phyloP scores from a whole-genome alignment of 176 grass and related monocot genomes.

The Carex scoparia region DNA sequence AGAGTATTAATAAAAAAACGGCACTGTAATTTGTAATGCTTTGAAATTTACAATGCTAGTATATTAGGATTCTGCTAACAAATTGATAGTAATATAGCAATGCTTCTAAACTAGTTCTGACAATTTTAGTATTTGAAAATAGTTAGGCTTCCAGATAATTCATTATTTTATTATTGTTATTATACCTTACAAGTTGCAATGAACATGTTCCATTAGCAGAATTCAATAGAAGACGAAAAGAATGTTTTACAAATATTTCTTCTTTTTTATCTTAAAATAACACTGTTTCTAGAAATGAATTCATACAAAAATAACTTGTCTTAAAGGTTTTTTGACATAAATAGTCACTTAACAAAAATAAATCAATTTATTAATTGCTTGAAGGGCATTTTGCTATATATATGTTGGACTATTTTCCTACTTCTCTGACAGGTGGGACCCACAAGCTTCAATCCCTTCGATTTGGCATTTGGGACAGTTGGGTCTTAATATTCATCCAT shows the following conservation, averaged over 20 bases:
- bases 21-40: background rate
- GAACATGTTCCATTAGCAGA: background rate
- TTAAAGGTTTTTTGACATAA: background rate
- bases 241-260: background rate
- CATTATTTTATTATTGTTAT: background rate
- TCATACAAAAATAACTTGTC: background rate
- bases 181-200: background rate
- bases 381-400: background rate
- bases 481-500: background rate
- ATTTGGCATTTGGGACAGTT: background rate
- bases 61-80: background rate
- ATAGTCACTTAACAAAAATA: background rate
- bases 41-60: background rate
- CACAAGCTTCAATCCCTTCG: background rate
- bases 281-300: background rate
- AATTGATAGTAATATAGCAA: background rate
- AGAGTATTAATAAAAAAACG: too few relatives aligned
- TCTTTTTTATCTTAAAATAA: background rate
- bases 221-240: background rate
- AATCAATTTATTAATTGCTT: background rate
- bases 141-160: background rate
- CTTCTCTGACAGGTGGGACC: background rate
- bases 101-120: background rate
- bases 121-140: background rate
- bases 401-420: background rate